Evolutionary conservation across 805 yeast genomes (phyloP).

Genomic region (Candida ficus): DNA sequence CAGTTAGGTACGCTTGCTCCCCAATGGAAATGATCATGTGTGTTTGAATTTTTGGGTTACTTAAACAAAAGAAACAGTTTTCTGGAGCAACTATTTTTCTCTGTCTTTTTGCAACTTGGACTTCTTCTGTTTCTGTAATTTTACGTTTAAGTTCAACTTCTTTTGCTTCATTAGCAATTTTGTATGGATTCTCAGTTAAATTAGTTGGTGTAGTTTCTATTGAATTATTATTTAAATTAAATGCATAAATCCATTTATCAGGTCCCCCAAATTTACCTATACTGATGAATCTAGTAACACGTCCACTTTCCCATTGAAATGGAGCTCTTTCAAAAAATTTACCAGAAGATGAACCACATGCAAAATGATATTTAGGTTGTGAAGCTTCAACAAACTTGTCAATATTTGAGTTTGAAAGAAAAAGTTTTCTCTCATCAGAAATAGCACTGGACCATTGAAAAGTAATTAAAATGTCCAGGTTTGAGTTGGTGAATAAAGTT

Average conservation of each 20-base stretch:
- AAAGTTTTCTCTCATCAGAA: constrained; percentile 37
- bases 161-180: not conserved
- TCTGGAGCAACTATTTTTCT: constrained; percentile 47
- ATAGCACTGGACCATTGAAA: constrained; percentile 56
- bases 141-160: constrained; percentile 10
- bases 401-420: constrained; percentile 40
- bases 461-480: constrained; percentile 52
- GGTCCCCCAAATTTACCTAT: constrained; percentile 52
- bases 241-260: constrained; percentile 75
- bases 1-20: constrained; percentile 57
- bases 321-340: constrained; percentile 51
- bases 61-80: constrained; percentile 76
- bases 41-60: constrained; percentile 70
- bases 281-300: constrained; percentile 59
- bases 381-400: constrained; percentile 40
- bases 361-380: constrained; percentile 66
- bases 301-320: constrained; percentile 48
- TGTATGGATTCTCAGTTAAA: constrained; percentile 30
- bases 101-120: constrained; percentile 16
- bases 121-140: constrained; percentile 3
- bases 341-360: constrained; percentile 45
- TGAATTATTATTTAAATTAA: constrained; percentile 35
- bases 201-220: constrained; percentile 21
- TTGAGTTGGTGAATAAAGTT: constrained; percentile 19
- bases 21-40: constrained; percentile 82